phyloP scores from a whole-genome alignment of 2,329 filamentous ascomycete genomes.

The Gyromitra esculenta region DNA sequence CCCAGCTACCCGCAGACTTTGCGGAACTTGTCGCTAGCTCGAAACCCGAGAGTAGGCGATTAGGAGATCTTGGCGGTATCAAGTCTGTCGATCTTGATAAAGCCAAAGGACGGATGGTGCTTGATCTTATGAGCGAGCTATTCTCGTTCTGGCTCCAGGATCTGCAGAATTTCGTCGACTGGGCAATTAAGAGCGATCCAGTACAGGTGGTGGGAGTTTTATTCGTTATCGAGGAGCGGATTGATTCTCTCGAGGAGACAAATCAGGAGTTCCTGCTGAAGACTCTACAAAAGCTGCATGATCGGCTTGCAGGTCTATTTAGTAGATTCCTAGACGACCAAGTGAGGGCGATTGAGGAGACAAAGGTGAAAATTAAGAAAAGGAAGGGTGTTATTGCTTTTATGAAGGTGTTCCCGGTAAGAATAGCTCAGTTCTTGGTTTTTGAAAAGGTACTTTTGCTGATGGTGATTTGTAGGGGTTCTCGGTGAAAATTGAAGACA shows the following conservation, averaged over 20 bases:
- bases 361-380: conserved; percentile 99
- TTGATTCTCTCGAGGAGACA: conserved; percentile 81
- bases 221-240: conserved; percentile 79
- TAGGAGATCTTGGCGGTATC: conserved; percentile 76
- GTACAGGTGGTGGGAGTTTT: conserved; percentile 92
- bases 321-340: conserved; percentile 93
- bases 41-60: conserved; percentile 73
- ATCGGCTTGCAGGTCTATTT: conserved; percentile 78
- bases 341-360: conserved; percentile 94
- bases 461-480: conserved; percentile 51
- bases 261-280: conserved; percentile 91
- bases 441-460: conserved; percentile 10
- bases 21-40: conserved; percentile 75
- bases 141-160: conserved; percentile 84
- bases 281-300: conserved; percentile 80
- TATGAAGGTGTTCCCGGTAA: conserved; percentile 84
- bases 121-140: conserved; percentile 87
- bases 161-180: conserved; percentile 81
- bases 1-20: conserved; percentile 71
- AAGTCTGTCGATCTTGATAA: conserved; percentile 89
- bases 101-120: conserved; percentile 81
- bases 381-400: conserved; percentile 96
- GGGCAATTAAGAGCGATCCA: conserved; percentile 81
- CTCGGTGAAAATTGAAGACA: conserved; percentile 57
- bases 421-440: conserved; percentile 50